phyloP scores from a whole-genome alignment of 2,329 filamentous ascomycete species.

The Fusarium mundagurra region DNA sequence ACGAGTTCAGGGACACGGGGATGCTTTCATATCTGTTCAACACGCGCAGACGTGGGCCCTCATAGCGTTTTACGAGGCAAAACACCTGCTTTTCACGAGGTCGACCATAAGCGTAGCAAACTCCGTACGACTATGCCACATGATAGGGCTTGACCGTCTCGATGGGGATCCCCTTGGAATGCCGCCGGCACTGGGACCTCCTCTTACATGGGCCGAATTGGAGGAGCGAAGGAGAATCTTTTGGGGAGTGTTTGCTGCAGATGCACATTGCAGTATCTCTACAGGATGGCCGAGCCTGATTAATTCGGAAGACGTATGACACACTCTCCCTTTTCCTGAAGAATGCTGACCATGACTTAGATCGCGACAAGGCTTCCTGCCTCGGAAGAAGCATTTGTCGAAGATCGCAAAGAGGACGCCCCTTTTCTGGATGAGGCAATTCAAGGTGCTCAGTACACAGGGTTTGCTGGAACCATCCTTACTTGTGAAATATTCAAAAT shows the following conservation, averaged over 20 bases:
- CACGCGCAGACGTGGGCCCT: constrained; percentile 85
- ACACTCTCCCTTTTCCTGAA: background rate
- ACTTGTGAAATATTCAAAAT: constrained; percentile 82
- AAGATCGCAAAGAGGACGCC: constrained; percentile 70
- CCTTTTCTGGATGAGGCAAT: constrained; percentile 72
- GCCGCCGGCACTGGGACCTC: constrained; percentile 77
- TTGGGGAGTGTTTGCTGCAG: constrained; percentile 85
- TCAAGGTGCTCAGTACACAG: constrained; percentile 69
- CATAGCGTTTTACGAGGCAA: constrained; percentile 82
- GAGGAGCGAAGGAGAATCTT: constrained; percentile 84
- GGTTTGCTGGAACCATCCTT: constrained; percentile 77
- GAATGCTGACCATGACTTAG: constrained; percentile 46
- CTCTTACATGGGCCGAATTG: constrained; percentile 81
- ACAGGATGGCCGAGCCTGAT: constrained; percentile 91
- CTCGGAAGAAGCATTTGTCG: constrained; percentile 79
- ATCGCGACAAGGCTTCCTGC: constrained; percentile 83
- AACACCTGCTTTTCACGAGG: constrained; percentile 83
- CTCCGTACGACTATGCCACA: constrained; percentile 75
- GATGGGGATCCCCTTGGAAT: constrained; percentile 73
- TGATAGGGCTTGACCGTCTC: constrained; percentile 85
- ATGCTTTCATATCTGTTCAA: constrained; percentile 79
- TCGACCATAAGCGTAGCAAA: constrained; percentile 85
- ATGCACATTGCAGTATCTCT: constrained; percentile 86
- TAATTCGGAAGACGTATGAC: constrained; percentile 71
- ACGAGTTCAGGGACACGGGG: constrained; percentile 70